Percentiles rank a stretch among this genome's conserved stretches.
Evolutionary conservation across 1,139 yeast genomes (phyloP).

Genomic region (Suzukiozyma palmioleophila): DNA sequence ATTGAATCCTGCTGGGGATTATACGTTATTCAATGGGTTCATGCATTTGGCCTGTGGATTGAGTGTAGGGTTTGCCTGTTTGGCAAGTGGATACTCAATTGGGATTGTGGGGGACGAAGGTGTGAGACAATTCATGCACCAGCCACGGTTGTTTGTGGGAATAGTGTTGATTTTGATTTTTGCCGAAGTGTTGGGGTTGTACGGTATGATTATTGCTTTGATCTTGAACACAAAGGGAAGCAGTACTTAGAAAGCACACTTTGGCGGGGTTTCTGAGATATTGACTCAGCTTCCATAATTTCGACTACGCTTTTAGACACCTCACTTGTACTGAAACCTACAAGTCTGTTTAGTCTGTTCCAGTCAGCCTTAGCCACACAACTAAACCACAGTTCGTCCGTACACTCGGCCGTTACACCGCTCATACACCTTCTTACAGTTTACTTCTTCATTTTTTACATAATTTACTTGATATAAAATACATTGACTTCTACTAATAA

Average conservation of each 20-base stretch:
- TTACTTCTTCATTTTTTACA: neutral
- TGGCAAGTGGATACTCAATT: conserved; percentile 97
- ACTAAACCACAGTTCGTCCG: no score
- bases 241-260: conserved; percentile 28
- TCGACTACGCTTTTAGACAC: no score
- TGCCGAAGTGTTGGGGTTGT: conserved; percentile 95
- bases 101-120: conserved; percentile 99
- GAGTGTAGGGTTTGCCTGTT: conserved; percentile 94
- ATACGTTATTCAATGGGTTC: conserved; percentile 91
- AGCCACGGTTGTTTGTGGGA: conserved; percentile 94
- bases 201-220: conserved; percentile 92
- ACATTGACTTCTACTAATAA: neutral
- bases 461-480: neutral
- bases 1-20: conserved; percentile 67
- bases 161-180: conserved; percentile 92
- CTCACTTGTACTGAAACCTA: no score
- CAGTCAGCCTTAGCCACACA: no score
- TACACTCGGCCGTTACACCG: no score
- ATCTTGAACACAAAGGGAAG: conserved; percentile 87
- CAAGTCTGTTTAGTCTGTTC: no score
- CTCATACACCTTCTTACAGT: neutral
- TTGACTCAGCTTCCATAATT: no score
- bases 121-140: conserved; percentile 94
- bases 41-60: conserved; percentile 98
- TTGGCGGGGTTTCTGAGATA: no score